Percentiles rank a stretch among this genome's conserved stretches.
These are phyloP conservation scores for Noccaea bulbosa DNA, from an alignment of 345 rosid genomes.

Conservation along the genomic window DNA sequence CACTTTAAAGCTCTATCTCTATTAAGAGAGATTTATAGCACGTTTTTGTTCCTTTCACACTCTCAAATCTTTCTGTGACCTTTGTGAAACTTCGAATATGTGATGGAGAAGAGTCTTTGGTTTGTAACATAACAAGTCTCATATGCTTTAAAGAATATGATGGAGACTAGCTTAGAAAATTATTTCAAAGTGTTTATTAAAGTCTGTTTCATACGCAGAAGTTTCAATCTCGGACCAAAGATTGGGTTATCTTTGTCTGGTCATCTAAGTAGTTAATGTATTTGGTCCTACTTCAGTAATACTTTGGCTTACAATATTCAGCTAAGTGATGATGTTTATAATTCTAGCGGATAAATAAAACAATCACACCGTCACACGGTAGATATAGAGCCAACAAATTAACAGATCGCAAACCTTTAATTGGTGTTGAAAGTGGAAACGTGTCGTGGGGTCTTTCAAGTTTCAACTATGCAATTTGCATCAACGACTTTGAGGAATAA, in stretches of 20 bases:
- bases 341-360: too few relatives aligned
- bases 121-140: not conserved
- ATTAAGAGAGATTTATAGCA: conserved; percentile 13
- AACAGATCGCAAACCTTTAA: not conserved
- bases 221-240: conserved; percentile 5
- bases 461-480: conserved; percentile 15
- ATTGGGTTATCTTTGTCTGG: conserved; percentile 20
- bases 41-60: not conserved
- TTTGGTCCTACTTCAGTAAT: not conserved
- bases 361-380: not conserved
- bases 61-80: not conserved
- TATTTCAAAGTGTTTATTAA: not conserved
- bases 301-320: not conserved
- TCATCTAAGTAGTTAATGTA: not conserved
- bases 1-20: not conserved
- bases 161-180: conserved; percentile 23
- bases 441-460: conserved; percentile 25
- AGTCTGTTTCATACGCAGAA: not conserved
- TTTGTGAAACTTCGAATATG: not conserved
- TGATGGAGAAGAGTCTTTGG: conserved; percentile 23
- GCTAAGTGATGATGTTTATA: too few relatives aligned
- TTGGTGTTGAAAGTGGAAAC: conserved; percentile 26
- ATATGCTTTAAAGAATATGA: conserved; percentile 13
- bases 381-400: not conserved
- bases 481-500: conserved; percentile 16